Evolutionary conservation across 495 filamentous ascomycete species (phyloP), one percentile per base, ranked within the genome.

Genomic region (Apodospora peruviana): DNA sequence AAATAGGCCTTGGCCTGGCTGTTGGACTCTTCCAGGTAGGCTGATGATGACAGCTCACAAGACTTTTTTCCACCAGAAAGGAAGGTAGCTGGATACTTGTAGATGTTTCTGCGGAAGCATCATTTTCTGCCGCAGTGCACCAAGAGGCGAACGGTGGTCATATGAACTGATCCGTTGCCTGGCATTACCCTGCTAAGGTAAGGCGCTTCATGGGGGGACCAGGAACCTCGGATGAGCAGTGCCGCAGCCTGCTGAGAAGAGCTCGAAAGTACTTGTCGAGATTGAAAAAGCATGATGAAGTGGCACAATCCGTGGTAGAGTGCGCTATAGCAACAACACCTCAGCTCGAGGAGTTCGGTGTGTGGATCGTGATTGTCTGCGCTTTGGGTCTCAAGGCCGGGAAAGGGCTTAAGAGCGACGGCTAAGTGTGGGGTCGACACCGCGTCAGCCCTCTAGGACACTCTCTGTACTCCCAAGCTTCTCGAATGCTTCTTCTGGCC

Each of bases 401-500:
- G n/a, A n/a, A n/a, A n/a, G n/a, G n/a, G n/a, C n/a, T n/a, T n/a
- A n/a, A n/a, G n/a, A n/a, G n/a, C n/a, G n/a, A n/a, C n/a, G n/a
- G n/a, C n/a, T n/a, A n/a, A n/a, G n/a, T 55, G 47, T 55, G 53
- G 53, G 48, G 53, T 50, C 32, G 39, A 22, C 42, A 20, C 38
- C 19, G 7, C 27, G 7, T 12, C 27, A 5, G 7, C 27, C 27
- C 27, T 12, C 27, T 12, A 5, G 27, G 27, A 5, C 27, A 5
- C 27, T 32, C 27, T 32, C 39, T 4, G 18, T 41, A 3, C 18
- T 5, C 39, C 8, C 9, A 19, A 4, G 40, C 56, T 63, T 63
- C 61, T 60, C 54, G 61, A 61, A 64, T 22, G 9, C 47, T 57
- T 54, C 51, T 38, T 23, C 27, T 18, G n/a, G n/a, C 23, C 27